A percentile compares a stretch with the other conserved stretches of the same genome.
phyloP scores from a whole-genome alignment of 225 moss, liverwort and hornwort genomes.

The Asterella californica region DNA sequence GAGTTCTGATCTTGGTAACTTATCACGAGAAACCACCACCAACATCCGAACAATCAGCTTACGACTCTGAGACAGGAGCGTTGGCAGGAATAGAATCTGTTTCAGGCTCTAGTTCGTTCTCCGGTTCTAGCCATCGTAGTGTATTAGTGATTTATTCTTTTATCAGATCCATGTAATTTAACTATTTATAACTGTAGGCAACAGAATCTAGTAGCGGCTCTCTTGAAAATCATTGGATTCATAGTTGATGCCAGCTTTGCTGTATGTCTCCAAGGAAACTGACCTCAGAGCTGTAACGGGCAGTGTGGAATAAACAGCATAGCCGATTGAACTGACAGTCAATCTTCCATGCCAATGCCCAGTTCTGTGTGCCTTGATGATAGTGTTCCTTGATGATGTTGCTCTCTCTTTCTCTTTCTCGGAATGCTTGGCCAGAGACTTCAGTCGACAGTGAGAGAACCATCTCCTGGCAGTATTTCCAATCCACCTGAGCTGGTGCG shows the following conservation, averaged over 20 bases:
- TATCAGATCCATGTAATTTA: conserved; percentile 16
- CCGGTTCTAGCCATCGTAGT: not conserved
- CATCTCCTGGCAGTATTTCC: no score
- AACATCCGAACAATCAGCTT: conserved; percentile 5
- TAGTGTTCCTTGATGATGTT: no score
- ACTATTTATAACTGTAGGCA: conserved; percentile 18
- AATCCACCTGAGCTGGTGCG: no score
- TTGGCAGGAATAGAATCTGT: conserved; percentile 2
- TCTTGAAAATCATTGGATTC: conserved; percentile 9
- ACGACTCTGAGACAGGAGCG: conserved; percentile 9
- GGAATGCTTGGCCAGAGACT: no score
- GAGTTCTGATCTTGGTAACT: conserved; percentile 1
- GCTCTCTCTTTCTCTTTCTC: no score
- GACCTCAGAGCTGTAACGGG: conserved; percentile 10
- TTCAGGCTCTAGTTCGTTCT: not conserved
- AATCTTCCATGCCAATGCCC: not conserved
- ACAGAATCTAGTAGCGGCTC: not conserved
- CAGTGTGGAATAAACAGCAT: conserved; percentile 23
- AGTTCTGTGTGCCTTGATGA: not conserved
- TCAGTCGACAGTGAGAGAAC: no score
- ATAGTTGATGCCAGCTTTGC: conserved; percentile 11
- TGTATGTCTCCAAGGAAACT: conserved; percentile 14
- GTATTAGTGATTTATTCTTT: conserved; percentile 14
- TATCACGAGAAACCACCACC: conserved; percentile 4
- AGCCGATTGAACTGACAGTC: not conserved